These are phyloP conservation scores for Camellia oleifera DNA, from an alignment of 179 eudicot species.

Conservation along the genomic window DNA sequence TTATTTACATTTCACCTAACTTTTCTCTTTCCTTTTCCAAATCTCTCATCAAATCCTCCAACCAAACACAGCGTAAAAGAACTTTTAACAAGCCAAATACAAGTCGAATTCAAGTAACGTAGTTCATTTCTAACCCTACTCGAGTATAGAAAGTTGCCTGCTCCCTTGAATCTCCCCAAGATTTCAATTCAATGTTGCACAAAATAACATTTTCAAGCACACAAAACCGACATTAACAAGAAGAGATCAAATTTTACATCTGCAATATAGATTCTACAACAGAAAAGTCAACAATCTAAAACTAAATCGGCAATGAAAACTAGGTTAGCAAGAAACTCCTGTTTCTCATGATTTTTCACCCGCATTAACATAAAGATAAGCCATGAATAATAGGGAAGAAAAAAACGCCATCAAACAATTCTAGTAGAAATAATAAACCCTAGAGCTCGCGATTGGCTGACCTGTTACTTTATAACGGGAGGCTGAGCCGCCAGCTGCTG, in stretches of 20 bases:
- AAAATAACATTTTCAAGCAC: background rate
- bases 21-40: too few species aligned
- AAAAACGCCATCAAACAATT: background rate
- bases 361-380: too few species aligned
- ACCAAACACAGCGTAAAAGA: too few species aligned
- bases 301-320: background rate
- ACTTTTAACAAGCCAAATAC: too few species aligned
- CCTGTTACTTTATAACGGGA: slow-evolving; percentile 30
- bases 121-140: too few species aligned
- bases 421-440: slow-evolving; percentile 12
- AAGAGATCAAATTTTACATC: background rate
- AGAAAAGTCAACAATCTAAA: slow-evolving; percentile 2
- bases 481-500: slow-evolving; percentile 69
- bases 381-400: background rate
- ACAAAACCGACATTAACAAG: too few species aligned
- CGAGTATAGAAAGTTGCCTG: too few species aligned
- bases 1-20: too few species aligned
- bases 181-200: too few species aligned
- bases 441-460: slow-evolving; percentile 17
- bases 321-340: slow-evolving; percentile 1
- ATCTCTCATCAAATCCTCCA: too few species aligned
- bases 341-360: background rate
- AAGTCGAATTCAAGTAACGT: too few species aligned
- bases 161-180: too few species aligned
- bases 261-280: background rate